Evolutionary conservation across 371 early-diverging fungal genomes (phyloP), one percentile per base, ranked within the genome.

Genomic region (Syncephalastrum racemosum): DNA sequence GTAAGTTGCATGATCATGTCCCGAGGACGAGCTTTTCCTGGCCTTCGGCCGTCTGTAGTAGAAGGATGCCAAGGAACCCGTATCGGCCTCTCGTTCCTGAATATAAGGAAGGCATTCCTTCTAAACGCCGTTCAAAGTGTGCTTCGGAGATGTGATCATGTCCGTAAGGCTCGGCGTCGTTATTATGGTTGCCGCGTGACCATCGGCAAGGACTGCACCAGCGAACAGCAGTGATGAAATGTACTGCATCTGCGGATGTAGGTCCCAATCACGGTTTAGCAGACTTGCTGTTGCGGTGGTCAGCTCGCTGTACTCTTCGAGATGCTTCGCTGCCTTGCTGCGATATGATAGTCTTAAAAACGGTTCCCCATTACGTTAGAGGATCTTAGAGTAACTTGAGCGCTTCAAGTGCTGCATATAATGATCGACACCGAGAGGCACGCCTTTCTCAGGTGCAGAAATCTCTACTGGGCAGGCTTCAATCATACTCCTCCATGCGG

Each of bases 101-200:
- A 15, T 45, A 45, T 7, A 15, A 45, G 0, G 39, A 50, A 1
- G 50, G 18, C 5, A 10, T 13, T n/a, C 36, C 36, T 5, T 18
- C n/a, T n/a, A 36, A 5, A 6, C 53, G 15, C n/a, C 49, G 42
- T 57, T 57, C 57, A 50, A 23, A 47, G 18, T 57, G 57, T 13
- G 57, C 50, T 18, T 57, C 41, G 12, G 50, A 14, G 8, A 57
- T 10, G 7, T 47, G 7, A 19, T 43, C 57, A 15, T 43, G 57
- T 5, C 31, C 41, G 24, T 43, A 57, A 15, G 50, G 50, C 22
- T 57, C 50, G 48, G 49, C 31, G 19, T 50, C 41, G 36, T 57
- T 14, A 57, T 43, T 40, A 57, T 20, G 15, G 49, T 50, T 1
- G 57, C 22, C 20, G 43, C 24, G 14, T 39, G 39, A 13, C 24